Conservation (phyloP, 2,329 filamentous ascomycete genomes). For the Coleophoma crateriformis region DNA sequence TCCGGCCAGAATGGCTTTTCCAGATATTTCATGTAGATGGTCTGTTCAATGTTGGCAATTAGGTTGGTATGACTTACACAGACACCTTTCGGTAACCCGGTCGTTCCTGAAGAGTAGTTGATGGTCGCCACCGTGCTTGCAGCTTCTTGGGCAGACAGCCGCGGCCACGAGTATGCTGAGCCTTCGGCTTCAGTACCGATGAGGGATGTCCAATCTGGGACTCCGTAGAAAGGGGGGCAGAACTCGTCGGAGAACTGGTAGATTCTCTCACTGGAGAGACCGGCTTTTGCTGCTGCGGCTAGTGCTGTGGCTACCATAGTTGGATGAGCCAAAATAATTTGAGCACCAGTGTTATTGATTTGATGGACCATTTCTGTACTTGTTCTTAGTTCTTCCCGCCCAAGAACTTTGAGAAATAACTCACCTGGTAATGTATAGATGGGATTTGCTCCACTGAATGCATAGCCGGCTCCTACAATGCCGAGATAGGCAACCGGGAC, state of each 20-base stretch:
- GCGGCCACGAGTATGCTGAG: constrained; percentile 55
- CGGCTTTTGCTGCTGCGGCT: constrained; percentile 34
- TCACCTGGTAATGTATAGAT: constrained; percentile 41
- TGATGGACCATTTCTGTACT: constrained; percentile 43
- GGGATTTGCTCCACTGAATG: constrained; percentile 51
- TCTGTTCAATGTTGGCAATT: constrained; percentile 44
- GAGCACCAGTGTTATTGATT: constrained; percentile 44
- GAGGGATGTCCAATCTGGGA: constrained; percentile 60
- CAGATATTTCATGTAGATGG: constrained; percentile 37
- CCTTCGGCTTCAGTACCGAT: constrained; percentile 47
- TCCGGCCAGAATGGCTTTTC: constrained; percentile 25
- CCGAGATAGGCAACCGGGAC: constrained; percentile 49
- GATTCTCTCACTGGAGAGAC: constrained; percentile 35
- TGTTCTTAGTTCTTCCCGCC: background rate
- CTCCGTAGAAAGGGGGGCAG: constrained; percentile 27
- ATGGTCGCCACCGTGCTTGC: constrained; percentile 33
- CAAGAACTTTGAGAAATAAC: constrained; percentile 11
- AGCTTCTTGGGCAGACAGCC: constrained; percentile 36
- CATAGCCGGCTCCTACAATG: constrained; percentile 43
- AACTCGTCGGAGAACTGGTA: constrained; percentile 42
- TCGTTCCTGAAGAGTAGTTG: constrained; percentile 45
- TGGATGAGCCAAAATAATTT: constrained; percentile 43
- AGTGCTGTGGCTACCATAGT: constrained; percentile 36
- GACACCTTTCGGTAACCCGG: constrained; percentile 43
- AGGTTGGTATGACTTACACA: constrained; percentile 43